Percentiles rank a stretch among this genome's conserved stretches.
phyloP scores from a whole-genome alignment of 352 stramenopile species.

The Phytopythium oedochilum region DNA sequence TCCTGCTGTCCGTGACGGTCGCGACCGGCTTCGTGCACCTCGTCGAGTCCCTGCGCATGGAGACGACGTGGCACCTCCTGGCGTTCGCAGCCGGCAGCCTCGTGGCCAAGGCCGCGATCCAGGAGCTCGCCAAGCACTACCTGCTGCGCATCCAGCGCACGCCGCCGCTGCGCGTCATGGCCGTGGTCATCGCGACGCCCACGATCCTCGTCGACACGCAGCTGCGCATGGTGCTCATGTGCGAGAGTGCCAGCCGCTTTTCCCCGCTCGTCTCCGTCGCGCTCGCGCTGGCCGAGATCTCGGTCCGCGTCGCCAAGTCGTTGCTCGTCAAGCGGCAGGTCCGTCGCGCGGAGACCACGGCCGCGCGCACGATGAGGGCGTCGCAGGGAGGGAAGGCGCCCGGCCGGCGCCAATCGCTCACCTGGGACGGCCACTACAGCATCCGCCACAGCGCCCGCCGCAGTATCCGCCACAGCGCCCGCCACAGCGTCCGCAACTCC shows the following conservation, averaged over 20 bases:
- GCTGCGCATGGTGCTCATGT: constrained; percentile 18
- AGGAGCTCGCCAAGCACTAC: constrained; percentile 17
- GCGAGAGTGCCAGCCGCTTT: constrained; percentile 10
- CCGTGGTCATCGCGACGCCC: constrained; percentile 17
- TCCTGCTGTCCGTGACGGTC: constrained; percentile 13
- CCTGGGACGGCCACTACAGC: neutral
- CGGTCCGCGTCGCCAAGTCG: constrained; percentile 16
- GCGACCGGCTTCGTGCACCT: constrained; percentile 19
- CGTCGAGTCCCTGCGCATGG: constrained; percentile 11
- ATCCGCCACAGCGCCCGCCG: too few species aligned
- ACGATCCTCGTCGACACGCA: constrained; percentile 26
- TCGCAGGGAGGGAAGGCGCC: too few species aligned
- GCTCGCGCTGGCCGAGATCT: constrained; percentile 22
- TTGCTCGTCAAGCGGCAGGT: constrained; percentile 11
- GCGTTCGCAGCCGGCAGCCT: constrained; percentile 13
- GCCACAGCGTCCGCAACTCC: constrained; percentile 4
- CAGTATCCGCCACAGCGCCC: neutral
- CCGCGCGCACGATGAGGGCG: too few species aligned
- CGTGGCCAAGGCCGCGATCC: constrained; percentile 12
- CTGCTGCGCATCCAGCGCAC: constrained; percentile 11
- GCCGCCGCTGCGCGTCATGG: constrained; percentile 14
- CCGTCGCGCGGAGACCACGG: constrained; percentile 3
- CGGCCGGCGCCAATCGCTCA: neutral
- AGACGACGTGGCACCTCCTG: constrained; percentile 13
- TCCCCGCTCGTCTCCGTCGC: constrained; percentile 15